Base-by-base conservation (phyloP, 148 eudicot species). In the Vaccinium vitisidaea region DNA sequence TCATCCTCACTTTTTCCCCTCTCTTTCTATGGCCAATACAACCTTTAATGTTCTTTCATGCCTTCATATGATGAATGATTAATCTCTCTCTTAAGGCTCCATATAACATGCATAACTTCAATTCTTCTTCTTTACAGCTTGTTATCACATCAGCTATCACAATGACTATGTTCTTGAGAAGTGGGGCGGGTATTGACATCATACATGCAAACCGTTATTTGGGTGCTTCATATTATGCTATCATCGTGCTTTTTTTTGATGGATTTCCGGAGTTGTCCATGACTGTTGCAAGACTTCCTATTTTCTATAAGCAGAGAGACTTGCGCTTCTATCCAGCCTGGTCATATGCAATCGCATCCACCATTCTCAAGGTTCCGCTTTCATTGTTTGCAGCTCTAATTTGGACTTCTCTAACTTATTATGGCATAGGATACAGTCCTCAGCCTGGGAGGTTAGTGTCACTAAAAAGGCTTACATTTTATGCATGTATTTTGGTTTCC, bases 271-370 rank as follows among this genome's bases (percentile, higher is more conserved):
- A 95, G 87, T 84, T 92, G 59, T 49, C 91, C 36, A 86, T 96
- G 93, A 94, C 96, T 48, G 81, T 90, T 85, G 88, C 84, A 81
- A 93, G 94, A 82, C 96, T 95, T 86, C 87, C 91, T 49, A 86
- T 89, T 67, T 94, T 94, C 89, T 94, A 91, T 88, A 95, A 94
- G 86, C 98, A 95, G 83, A 92, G 98, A 85, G 96, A 94, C 43
- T 87, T 96, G 87, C 87, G 82, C 83, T 92, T 93, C 61, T 96
- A 92, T 71, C 98, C 98, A 25, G 94, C 96, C 21, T 96, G 98
- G 98, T 95, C 98, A 15, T 94, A 91, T 83, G 96, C 98, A 67
- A 91, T 95, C 58, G 92, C 98, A n/a, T 91, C 94, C 43, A 82
- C 89, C 77, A 88, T 94, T 85, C 86, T 93, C 55, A 96, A 96